Conservation (phyloP, 495 filamentous ascomycete species). For the Cercophora newfieldiana region DNA sequence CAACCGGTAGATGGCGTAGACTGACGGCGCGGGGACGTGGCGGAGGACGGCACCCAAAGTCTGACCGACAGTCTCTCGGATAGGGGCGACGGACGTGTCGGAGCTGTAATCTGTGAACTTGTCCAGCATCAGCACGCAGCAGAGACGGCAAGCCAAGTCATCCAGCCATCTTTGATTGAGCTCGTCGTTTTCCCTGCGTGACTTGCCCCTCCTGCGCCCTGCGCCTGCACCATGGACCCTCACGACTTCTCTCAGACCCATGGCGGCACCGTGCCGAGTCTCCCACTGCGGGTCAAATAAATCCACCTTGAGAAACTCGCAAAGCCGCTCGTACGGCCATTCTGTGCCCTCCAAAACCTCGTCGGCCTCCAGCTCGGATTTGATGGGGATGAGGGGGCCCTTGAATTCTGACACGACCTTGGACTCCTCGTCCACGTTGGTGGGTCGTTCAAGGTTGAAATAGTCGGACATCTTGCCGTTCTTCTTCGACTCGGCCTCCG, state of each 20-base stretch:
- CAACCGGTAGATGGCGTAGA: slow-evolving; percentile 75
- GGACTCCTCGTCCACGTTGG: slow-evolving; percentile 76
- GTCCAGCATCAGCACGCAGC: slow-evolving; percentile 95
- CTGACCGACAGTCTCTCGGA: slow-evolving; percentile 95
- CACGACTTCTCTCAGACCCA: slow-evolving; percentile 90
- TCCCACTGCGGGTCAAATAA: slow-evolving; percentile 95
- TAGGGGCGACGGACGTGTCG: slow-evolving; percentile 93
- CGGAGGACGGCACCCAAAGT: slow-evolving; percentile 85
- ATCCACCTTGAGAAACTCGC: slow-evolving; percentile 88
- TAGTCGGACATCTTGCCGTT: slow-evolving; percentile 81
- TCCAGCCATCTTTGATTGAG: slow-evolving; percentile 85
- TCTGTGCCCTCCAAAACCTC: slow-evolving; percentile 75
- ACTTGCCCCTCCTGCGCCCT: slow-evolving; percentile 72
- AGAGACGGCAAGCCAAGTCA: slow-evolving; percentile 86
- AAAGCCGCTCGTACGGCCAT: slow-evolving; percentile 93
- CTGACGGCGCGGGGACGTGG: slow-evolving; percentile 71
- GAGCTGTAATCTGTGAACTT: slow-evolving; percentile 97
- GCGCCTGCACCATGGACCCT: slow-evolving; percentile 90
- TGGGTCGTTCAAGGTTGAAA: slow-evolving; percentile 75
- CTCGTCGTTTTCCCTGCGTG: slow-evolving; percentile 69
- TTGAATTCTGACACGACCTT: slow-evolving; percentile 97
- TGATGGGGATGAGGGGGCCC: slow-evolving; percentile 63
- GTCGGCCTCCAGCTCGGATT: slow-evolving; percentile 66
- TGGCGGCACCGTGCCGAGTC: slow-evolving; percentile 93
- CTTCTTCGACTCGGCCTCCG: slow-evolving; percentile 60